Evolutionary conservation across 176 grass and related monocot species (phyloP), one percentile per base, ranked within the genome.

Genomic region (Carex littledalei): DNA sequence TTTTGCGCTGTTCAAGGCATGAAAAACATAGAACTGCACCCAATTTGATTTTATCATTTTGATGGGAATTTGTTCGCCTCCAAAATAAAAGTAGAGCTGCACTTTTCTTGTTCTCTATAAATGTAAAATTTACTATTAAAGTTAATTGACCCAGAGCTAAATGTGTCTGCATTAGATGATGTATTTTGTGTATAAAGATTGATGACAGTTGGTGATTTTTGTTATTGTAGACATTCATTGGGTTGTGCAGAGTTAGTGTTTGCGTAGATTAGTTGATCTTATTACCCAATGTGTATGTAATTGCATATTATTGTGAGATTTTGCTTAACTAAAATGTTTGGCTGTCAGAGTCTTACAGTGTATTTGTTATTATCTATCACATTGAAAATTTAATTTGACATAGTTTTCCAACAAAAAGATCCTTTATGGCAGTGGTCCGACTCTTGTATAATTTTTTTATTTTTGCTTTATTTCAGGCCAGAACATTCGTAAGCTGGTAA

Each of bases 401-500:
- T 24, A 24, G 6, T 26, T 50, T 50, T 50, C 47, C 7, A 10
- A 50, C 47, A 50, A 50, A 50, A 50, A 50, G 9, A 50, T 50
- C 8, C 16, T 37, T 37, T 17, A 6, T 6, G 3, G 67, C 18
- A 17, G 53, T 15, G 29, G 2, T 54, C 17, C 1, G 6, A 15
- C 22, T 54, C 12, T 24, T 78, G 2, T 14, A 17, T 77, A 54
- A 31, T 26, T 31, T 78, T 78, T n/a, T 50, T 26, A 18, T 13
- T 59, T 50, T 55, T 34, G 10, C 35, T 17, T 59, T 2, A 24
- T 84, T 86, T 14, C 86, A 93, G 91, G 91, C 29, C 88, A 93
- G 56, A 93, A 93, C 72, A 90, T 93, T 50, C 86, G 91, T 16
- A 93, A 93, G 73, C 75, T 93, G 79, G 91, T 93, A 5, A 93